Evolutionary conservation across 352 stramenopile genomes (phyloP).

Genomic region (Salisapilia sapeloensis): DNA sequence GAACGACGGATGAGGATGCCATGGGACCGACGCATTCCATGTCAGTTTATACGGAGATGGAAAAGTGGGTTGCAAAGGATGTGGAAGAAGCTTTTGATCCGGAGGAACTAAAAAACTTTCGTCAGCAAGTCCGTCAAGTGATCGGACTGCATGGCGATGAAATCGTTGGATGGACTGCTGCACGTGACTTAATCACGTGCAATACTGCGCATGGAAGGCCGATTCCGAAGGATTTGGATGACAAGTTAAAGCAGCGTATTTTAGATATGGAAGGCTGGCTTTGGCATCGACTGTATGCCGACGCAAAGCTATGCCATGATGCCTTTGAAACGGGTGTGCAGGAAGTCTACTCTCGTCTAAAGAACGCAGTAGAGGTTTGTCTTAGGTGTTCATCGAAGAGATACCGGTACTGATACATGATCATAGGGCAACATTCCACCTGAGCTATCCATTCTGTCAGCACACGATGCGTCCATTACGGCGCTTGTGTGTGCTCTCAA

Average conservation of each 20-base stretch:
- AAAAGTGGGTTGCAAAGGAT: slow-evolving; percentile 3
- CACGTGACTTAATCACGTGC: slow-evolving; percentile 10
- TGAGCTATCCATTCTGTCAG: slow-evolving; percentile 10
- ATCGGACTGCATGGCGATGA: slow-evolving; percentile 3
- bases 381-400: not conserved
- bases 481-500: slow-evolving; percentile 8
- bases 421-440: slow-evolving; percentile 1
- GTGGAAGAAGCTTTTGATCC: slow-evolving; percentile 1
- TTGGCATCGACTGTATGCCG: slow-evolving; percentile 11
- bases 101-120: slow-evolving; percentile 3
- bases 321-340: slow-evolving; percentile 4
- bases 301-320: slow-evolving; percentile 4
- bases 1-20: slow-evolving; percentile 2
- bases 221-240: slow-evolving; percentile 4
- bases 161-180: slow-evolving; percentile 8
- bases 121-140: slow-evolving; percentile 1
- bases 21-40: slow-evolving; percentile 3
- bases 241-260: slow-evolving; percentile 5
- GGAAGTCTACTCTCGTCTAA: slow-evolving; percentile 1
- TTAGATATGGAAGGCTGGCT: slow-evolving; percentile 7
- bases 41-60: slow-evolving; percentile 5
- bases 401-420: slow-evolving; percentile 1
- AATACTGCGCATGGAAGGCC: slow-evolving; percentile 7
- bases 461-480: slow-evolving; percentile 11
- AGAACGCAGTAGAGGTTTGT: slow-evolving; percentile 3